phyloP scores from a whole-genome alignment of 768 basidiomycete genomes.

The Naganishia antarctica region DNA sequence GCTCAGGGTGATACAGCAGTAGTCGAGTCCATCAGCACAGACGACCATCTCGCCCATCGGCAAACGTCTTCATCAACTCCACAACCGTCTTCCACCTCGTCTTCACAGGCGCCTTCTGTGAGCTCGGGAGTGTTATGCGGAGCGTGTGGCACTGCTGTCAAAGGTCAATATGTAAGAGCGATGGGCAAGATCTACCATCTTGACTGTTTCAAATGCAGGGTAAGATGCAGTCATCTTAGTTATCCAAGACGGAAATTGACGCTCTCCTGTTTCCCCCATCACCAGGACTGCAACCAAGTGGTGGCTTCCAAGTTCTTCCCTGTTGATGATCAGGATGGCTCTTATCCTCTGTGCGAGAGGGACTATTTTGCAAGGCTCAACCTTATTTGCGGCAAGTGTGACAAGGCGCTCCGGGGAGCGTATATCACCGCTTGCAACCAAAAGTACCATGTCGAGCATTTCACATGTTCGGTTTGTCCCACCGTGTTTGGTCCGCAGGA shows the following conservation, averaged over 20 bases:
- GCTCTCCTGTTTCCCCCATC: background rate
- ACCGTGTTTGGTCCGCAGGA: slow-evolving; percentile 96
- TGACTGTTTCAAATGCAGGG: slow-evolving; percentile 98
- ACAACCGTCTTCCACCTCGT: background rate
- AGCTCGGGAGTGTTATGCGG: slow-evolving; percentile 38
- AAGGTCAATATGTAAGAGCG: slow-evolving; percentile 94
- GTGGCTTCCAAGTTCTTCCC: slow-evolving; percentile 99
- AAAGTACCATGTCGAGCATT: slow-evolving; percentile 99
- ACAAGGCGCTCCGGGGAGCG: slow-evolving; percentile 86
- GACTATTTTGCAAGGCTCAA: slow-evolving; percentile 96
- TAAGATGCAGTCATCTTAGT: slow-evolving; percentile 50
- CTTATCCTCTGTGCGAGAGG: slow-evolving; percentile 92
- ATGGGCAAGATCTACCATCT: slow-evolving; percentile 88
- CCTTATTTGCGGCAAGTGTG: slow-evolving; percentile 94
- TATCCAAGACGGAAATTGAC: background rate
- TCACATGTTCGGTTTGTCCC: slow-evolving; percentile 94
- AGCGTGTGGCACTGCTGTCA: slow-evolving; percentile 56
- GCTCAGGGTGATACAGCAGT: background rate
- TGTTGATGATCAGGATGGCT: slow-evolving; percentile 79
- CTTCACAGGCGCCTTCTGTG: background rate
- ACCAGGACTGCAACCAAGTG: slow-evolving; percentile 87
- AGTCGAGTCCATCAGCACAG: background rate
- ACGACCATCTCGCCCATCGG: background rate
- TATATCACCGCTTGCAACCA: slow-evolving; percentile 99
- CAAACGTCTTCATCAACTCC: background rate